These are phyloP conservation scores for Cystobasidiaceae sp. DNA, from an alignment of 1,284 basidiomycete genomes.

Conservation along the genomic window DNA sequence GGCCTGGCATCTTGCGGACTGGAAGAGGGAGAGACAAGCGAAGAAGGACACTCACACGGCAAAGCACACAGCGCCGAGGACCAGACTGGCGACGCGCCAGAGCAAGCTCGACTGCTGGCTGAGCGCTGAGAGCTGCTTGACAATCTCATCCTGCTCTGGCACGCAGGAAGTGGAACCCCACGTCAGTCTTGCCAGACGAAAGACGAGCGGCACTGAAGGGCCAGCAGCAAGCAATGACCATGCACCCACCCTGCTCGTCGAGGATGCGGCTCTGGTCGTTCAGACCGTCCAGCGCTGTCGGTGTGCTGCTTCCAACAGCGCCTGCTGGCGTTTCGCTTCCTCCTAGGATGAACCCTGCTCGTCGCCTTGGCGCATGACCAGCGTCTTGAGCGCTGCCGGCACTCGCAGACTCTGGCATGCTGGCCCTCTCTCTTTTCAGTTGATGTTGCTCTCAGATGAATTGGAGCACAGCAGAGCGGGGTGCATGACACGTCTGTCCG, in stretches of 20 bases:
- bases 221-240: too few relatives aligned
- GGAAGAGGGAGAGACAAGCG: not conserved
- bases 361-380: not conserved
- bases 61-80: constrained; percentile 14
- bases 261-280: not conserved
- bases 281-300: not conserved
- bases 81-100: constrained; percentile 17
- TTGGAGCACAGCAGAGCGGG: too few relatives aligned
- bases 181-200: too few relatives aligned
- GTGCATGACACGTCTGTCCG: too few relatives aligned
- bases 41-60: constrained; percentile 12
- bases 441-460: too few relatives aligned
- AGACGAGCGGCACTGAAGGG: too few relatives aligned
- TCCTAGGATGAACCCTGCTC: constrained; percentile 5
- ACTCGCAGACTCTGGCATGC: too few relatives aligned
- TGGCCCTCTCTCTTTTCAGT: too few relatives aligned
- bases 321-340: constrained; percentile 3
- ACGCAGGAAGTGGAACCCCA: too few relatives aligned
- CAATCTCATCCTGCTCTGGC: constrained; percentile 25
- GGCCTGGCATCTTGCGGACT: not conserved
- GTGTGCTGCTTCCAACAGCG: not conserved
- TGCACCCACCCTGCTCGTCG: constrained; percentile 19
- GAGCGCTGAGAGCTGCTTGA: constrained; percentile 1
- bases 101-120: constrained; percentile 20
- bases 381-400: not conserved